A percentile compares a stretch with the other conserved stretches of the same genome.
Conservation (phyloP, 495 filamentous ascomycete species). For the Neurospora hispaniola region DNA sequence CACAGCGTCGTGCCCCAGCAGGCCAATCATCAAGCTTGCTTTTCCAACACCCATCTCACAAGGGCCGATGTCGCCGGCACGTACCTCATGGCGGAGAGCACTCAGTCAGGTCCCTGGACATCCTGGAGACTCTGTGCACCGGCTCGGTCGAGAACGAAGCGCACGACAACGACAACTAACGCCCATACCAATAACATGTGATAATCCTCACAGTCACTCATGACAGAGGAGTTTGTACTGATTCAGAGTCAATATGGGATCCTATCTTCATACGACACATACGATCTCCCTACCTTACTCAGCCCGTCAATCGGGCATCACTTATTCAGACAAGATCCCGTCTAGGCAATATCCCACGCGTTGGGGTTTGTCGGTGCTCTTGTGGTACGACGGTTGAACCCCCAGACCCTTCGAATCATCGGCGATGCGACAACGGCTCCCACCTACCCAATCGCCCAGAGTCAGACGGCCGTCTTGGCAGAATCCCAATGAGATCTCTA, state of each 20-base stretch:
- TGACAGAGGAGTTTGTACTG: neutral
- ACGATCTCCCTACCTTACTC: neutral
- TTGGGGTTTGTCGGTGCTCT: neutral
- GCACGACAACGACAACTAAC: neutral
- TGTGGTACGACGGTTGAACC: neutral
- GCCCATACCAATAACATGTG: neutral
- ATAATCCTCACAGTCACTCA: neutral
- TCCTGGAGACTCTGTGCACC: neutral
- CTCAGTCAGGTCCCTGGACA: neutral
- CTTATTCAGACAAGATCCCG: neutral
- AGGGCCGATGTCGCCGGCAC: conserved; percentile 26
- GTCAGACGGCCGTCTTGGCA: neutral
- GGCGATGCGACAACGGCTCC: neutral
- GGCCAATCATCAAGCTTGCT: conserved; percentile 19
- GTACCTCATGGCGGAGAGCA: neutral
- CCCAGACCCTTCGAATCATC: neutral
- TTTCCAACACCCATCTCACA: conserved; percentile 17
- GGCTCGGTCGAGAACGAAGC: neutral
- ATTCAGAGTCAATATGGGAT: neutral
- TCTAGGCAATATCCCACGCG: neutral
- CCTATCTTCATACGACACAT: neutral
- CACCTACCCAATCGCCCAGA: neutral
- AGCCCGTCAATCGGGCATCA: neutral
- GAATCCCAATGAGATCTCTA: neutral
- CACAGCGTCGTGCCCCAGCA: conserved; percentile 3